Evolutionary conservation across 1,284 basidiomycete species (phyloP).

Genomic region (Porogramme epimiltina): DNA sequence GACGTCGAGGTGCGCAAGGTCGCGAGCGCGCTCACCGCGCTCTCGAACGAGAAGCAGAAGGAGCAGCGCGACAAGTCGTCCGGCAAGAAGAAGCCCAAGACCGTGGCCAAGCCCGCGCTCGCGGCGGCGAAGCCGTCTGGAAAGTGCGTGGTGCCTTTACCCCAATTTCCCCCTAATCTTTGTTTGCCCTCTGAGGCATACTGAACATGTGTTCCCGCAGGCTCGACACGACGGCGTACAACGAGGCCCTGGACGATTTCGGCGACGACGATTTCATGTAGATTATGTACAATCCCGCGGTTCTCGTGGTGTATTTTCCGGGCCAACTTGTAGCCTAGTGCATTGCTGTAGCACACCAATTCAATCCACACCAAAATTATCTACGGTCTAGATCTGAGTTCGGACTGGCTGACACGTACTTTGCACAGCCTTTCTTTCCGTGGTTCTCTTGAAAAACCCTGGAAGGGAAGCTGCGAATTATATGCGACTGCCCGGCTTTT

Average conservation of each 20-base stretch:
- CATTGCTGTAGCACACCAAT: conserved; percentile 9
- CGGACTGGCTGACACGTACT: no score
- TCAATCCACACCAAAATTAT: background rate
- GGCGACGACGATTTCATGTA: conserved; percentile 82
- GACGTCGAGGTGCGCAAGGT: conserved; percentile 90
- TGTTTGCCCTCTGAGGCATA: background rate
- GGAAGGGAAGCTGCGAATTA: no score
- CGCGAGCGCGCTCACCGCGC: conserved; percentile 77
- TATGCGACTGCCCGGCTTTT: no score
- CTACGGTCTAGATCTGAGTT: no score
- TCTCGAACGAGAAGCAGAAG: conserved; percentile 94
- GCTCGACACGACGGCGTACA: conserved; percentile 78
- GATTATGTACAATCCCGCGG: conserved; percentile 14
- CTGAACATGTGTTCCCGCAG: conserved; percentile 37
- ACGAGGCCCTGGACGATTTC: conserved; percentile 86
- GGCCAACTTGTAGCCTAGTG: conserved; percentile 17
- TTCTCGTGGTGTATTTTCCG: conserved; percentile 1
- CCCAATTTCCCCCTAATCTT: background rate
- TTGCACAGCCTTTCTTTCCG: no score
- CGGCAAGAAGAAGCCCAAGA: conserved; percentile 88
- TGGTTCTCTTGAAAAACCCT: no score
- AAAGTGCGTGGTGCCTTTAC: conserved; percentile 49
- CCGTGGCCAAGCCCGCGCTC: conserved; percentile 68
- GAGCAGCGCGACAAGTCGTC: conserved; percentile 83
- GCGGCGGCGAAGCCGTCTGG: conserved; percentile 67